Percentiles rank a stretch among this genome's conserved stretches.
Evolutionary conservation across 2,329 filamentous ascomycete genomes (phyloP).

Genomic region (Pleurostoma richardsiae): DNA sequence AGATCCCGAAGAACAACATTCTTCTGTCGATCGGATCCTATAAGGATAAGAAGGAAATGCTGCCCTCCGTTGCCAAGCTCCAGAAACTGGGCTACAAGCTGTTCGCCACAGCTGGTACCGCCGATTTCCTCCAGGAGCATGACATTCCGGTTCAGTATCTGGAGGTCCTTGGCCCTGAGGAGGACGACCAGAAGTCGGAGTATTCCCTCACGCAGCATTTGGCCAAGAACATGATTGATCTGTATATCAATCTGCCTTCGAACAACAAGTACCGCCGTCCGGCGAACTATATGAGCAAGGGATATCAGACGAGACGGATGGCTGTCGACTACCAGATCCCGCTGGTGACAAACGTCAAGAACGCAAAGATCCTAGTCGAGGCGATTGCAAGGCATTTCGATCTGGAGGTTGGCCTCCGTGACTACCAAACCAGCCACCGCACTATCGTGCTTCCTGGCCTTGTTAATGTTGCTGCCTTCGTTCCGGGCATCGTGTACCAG

Average conservation of each 20-base stretch:
- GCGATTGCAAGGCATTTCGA: conserved; percentile 87
- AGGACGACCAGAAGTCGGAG: conserved; percentile 86
- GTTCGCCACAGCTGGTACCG: conserved; percentile 93
- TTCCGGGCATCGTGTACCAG: conserved; percentile 63
- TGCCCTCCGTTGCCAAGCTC: conserved; percentile 85
- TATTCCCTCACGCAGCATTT: conserved; percentile 96
- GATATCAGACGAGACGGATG: conserved; percentile 95
- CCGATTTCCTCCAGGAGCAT: conserved; percentile 93
- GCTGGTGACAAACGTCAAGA: conserved; percentile 97
- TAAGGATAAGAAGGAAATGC: conserved; percentile 97
- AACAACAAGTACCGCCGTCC: conserved; percentile 95
- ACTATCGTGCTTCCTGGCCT: conserved; percentile 69
- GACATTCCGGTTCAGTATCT: conserved; percentile 89
- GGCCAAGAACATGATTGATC: conserved; percentile 94
- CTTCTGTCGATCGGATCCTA: conserved; percentile 92
- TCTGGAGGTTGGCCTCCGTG: conserved; percentile 74
- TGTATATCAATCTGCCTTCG: conserved; percentile 99
- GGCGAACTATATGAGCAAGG: conserved; percentile 97
- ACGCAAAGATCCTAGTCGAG: conserved; percentile 94
- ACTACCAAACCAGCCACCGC: conserved; percentile 87
- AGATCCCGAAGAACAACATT: conserved; percentile 91
- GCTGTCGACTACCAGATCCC: conserved; percentile 96
- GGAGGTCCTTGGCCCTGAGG: conserved; percentile 73
- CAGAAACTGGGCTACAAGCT: conserved; percentile 91
- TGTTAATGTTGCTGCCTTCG: conserved; percentile 76